Evolutionary conservation across 2,329 filamentous ascomycete genomes (phyloP).

Genomic region (Fusarium praegraminearum): DNA sequence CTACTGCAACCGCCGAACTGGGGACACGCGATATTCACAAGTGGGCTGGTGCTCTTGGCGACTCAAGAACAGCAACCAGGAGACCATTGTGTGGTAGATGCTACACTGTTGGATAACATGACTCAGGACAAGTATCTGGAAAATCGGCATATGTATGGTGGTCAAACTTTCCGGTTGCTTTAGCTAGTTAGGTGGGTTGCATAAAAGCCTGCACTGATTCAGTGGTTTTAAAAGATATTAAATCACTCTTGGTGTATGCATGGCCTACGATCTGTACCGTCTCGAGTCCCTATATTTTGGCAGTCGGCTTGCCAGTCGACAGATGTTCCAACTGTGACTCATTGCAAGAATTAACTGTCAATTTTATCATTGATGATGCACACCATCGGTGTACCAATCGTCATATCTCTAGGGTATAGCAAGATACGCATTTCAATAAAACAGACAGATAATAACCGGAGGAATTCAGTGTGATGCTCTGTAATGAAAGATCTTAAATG

Average conservation of each 20-base stretch:
- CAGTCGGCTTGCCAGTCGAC: fast-evolving
- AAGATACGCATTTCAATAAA: neutral
- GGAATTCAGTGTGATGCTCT: fast-evolving
- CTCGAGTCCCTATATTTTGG: no score
- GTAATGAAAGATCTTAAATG: neutral
- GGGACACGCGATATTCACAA: neutral
- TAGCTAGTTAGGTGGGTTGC: fast-evolving
- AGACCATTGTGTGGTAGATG: fast-evolving
- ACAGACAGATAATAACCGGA: fast-evolving
- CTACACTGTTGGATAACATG: neutral
- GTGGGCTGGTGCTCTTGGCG: neutral
- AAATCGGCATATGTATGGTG: neutral
- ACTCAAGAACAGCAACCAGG: neutral
- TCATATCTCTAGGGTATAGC: no score
- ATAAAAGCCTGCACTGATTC: no score
- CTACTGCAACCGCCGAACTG: neutral
- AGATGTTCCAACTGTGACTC: neutral
- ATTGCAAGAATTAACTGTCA: fast-evolving
- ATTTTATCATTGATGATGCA: fast-evolving
- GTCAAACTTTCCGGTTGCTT: neutral
- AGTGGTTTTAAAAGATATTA: no score
- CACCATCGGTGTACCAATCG: fast-evolving
- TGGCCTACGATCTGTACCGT: no score
- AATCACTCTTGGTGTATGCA: no score
- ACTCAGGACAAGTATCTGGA: neutral